A percentile compares a stretch with the other conserved stretches of the same genome.
Conservation (phyloP, 441 rosid species). For the Pelargonium cotyledonis region DNA sequence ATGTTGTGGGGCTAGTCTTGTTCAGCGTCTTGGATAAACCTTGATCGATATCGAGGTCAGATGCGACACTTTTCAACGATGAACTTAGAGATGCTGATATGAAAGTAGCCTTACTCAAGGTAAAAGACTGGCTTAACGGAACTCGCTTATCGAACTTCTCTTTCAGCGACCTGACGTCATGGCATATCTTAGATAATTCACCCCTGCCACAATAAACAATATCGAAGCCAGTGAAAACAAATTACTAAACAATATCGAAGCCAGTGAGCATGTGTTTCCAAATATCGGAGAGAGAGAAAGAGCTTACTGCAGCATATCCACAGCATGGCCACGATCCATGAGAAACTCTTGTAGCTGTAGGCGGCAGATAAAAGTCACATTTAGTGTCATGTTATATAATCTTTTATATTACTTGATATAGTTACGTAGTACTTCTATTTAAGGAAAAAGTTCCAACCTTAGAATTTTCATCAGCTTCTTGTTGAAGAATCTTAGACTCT, state of each 20-base stretch:
- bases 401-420: background rate
- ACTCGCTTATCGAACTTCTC: slow-evolving; percentile 57
- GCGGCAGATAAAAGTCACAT: background rate
- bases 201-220: slow-evolving; percentile 38
- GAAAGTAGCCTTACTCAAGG: slow-evolving; percentile 75
- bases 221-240: too few species aligned
- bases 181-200: slow-evolving; percentile 78
- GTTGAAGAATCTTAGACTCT: slow-evolving; percentile 60
- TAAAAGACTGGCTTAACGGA: slow-evolving; percentile 58
- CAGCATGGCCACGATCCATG: slow-evolving; percentile 63
- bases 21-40: slow-evolving; percentile 21
- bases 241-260: too few species aligned
- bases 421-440: background rate
- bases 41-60: slow-evolving; percentile 27
- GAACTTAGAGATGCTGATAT: slow-evolving; percentile 63
- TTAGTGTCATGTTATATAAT: background rate
- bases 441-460: slow-evolving; percentile 38
- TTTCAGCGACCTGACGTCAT: slow-evolving; percentile 67
- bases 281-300: background rate
- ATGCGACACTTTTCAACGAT: slow-evolving; percentile 36
- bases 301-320: slow-evolving; percentile 86
- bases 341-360: slow-evolving; percentile 72
- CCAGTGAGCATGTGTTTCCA: too few species aligned
- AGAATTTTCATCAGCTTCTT: slow-evolving; percentile 70
- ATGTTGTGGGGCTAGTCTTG: slow-evolving; percentile 27